Evolutionary conservation across 768 basidiomycete genomes (phyloP).

Genomic region (Suillus subalutaceus): DNA sequence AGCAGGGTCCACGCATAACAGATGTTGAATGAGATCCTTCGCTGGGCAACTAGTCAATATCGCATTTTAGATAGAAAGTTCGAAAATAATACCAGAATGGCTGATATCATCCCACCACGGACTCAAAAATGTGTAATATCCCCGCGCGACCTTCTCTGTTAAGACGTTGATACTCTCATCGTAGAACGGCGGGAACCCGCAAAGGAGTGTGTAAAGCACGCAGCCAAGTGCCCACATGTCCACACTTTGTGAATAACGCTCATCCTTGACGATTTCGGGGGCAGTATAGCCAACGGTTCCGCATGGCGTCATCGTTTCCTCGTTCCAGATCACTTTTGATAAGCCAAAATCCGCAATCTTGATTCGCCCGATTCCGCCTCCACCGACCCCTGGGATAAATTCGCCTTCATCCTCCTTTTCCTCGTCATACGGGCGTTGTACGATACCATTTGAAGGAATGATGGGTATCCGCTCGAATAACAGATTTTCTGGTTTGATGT

Average conservation of each 20-base stretch:
- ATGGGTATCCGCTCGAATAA: slow-evolving; percentile 93
- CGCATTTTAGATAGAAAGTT: slow-evolving; percentile 6
- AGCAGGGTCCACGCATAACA: slow-evolving; percentile 94
- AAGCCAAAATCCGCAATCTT: slow-evolving; percentile 99
- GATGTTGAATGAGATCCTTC: slow-evolving; percentile 92
- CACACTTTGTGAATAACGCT: slow-evolving; percentile 93
- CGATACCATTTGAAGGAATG: slow-evolving; percentile 76
- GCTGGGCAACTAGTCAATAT: slow-evolving; percentile 48
- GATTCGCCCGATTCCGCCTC: slow-evolving; percentile 96
- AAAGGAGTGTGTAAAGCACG: slow-evolving; percentile 97
- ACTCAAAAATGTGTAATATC: slow-evolving; percentile 97
- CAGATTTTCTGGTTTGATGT: slow-evolving; percentile 98
- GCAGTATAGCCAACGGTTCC: slow-evolving; percentile 99
- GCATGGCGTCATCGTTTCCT: slow-evolving; percentile 98
- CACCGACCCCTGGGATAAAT: slow-evolving; percentile 88
- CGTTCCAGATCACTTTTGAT: slow-evolving; percentile 98
- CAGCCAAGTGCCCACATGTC: slow-evolving; percentile 99
- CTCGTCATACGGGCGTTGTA: slow-evolving; percentile 90
- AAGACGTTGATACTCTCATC: slow-evolving; percentile 98
- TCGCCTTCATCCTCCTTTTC: slow-evolving; percentile 99
- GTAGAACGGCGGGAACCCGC: slow-evolving; percentile 98
- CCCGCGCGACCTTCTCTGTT: slow-evolving; percentile 96
- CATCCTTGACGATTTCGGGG: slow-evolving; percentile 99
- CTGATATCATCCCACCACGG: slow-evolving; percentile 99
- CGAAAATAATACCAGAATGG: slow-evolving; percentile 56